phyloP scores from a whole-genome alignment of 805 yeast species.

The Suhomyces faveliae region DNA sequence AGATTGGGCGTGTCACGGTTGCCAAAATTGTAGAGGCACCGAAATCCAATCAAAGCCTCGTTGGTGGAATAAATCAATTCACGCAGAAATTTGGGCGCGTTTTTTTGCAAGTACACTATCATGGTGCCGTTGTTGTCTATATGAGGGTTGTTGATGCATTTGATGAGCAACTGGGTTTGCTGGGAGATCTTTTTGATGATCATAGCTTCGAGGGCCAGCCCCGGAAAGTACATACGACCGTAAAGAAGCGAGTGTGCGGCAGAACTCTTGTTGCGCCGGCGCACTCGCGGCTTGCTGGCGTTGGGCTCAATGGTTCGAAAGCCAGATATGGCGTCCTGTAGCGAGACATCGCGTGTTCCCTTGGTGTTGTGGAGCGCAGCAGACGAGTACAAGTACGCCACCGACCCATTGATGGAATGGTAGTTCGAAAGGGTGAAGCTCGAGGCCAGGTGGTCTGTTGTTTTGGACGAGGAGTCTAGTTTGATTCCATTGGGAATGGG shows the following conservation, averaged over 20 bases:
- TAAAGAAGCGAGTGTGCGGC: constrained; percentile 50
- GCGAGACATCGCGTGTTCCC: constrained; percentile 50
- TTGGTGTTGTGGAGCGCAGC: constrained; percentile 50
- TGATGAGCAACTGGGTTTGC: constrained; percentile 63
- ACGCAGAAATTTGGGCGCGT: constrained; percentile 58
- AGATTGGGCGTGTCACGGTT: constrained; percentile 8
- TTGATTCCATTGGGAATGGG: constrained; percentile 64
- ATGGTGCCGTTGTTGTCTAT: constrained; percentile 53
- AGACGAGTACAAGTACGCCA: constrained; percentile 78
- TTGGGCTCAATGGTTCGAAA: constrained; percentile 57
- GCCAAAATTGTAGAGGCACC: constrained; percentile 71
- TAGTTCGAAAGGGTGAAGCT: constrained; percentile 67
- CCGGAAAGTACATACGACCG: constrained; percentile 88
- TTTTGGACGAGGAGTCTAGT: constrained; percentile 65
- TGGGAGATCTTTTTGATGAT: constrained; percentile 59
- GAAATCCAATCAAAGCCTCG: constrained; percentile 77
- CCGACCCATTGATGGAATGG: constrained; percentile 70
- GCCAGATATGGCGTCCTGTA: constrained; percentile 70
- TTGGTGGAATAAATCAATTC: constrained; percentile 82
- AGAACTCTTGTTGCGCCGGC: not conserved
- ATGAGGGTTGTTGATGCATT: constrained; percentile 70
- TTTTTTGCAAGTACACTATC: constrained; percentile 70
- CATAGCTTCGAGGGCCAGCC: constrained; percentile 86
- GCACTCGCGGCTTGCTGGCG: constrained; percentile 9
- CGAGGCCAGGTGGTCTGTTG: constrained; percentile 69